Evolutionary conservation across 208 protist species (phyloP), one percentile per base, ranked within the genome.

Genomic region (Trypanosoma lewisi): DNA sequence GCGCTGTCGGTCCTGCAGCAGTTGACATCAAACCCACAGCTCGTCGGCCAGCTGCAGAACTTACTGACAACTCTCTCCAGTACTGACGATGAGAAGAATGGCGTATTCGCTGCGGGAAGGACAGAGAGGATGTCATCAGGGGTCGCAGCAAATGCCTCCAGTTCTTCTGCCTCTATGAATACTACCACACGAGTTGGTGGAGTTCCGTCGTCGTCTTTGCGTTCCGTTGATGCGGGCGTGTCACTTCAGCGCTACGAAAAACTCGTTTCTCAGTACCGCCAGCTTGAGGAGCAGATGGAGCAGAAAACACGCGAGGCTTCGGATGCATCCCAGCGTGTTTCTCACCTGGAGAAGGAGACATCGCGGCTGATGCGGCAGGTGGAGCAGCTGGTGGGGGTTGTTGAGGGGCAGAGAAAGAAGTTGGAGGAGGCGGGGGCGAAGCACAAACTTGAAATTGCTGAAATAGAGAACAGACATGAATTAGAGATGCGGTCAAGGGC

Each of bases 1-100:
- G 70, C 73, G 7, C 51, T 88, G 34, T 60, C 77, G 60, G 64
- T 91, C 36, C 65, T 91, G 39, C 85, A 85, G 61, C 82, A 91
- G 63, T 73, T 91, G 12, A 63, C 79, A 2, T 65, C 69, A 8
- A 84, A 91, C 49, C 85, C 85, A 23, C 71, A 91, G 47, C 75
- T 87, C 50, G 50, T 91, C 42, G 67, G 59, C 21, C 77, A 86
- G 42, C 69, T 91, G 59, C 85, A 91, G 63, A 71, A 63, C 54
- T 54, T 91, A 25, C 70, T 91, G 8, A 62, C 80, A 2, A 44
- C 85, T 21, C 52, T 91, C 16, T 67, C 55, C 47, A 19, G n/a
- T n/a, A n/a, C n/a, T n/a, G n/a, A 55, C 37, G 33, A 23, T 45
- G 9, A 28, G 25, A 50, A 54, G 23, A 42, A 47, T 33, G 64